Evolutionary conservation across 2,329 filamentous ascomycete species (phyloP), one percentile per base, ranked within the genome.

Genomic region (Colletotrichum neosansevieriae): DNA sequence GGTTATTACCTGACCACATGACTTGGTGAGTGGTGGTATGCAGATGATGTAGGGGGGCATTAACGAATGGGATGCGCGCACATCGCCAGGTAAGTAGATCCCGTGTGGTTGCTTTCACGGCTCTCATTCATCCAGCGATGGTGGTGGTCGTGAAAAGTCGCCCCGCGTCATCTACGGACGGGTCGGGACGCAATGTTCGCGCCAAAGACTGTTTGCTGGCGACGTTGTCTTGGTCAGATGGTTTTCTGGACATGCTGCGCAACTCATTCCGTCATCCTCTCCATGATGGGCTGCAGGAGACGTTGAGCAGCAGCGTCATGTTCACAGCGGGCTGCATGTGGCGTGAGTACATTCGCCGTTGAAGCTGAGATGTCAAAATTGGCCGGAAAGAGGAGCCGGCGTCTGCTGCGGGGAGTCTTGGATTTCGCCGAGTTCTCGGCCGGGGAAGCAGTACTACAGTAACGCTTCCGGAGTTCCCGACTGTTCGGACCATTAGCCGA

Each of bases 351-450:
- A 51, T 32, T 15, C 17, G 24, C n/a, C 21, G 49, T 45, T n/a
- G 17, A 50, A 29, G n/a, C 24, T 29, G n/a, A 29, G n/a, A 34
- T 24, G 12, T 57, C 15, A 56, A 24, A 69, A 54, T 57, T 40
- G 56, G 61, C 61, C 49, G 66, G 66, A 56, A 60, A 50, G 61
- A 56, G 34, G 49, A 53, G 66, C 66, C 66, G 66, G 50, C 34
- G 44, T 44, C 12, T 42, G 54, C 42, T 60, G 66, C 32, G 29
- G 24, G 38, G 19, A 58, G 50, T 21, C 13, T 50, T 49, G 42
- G 60, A 44, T 66, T 56, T 54, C 61, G 56, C 66, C 61, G 66
- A 69, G 19, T 60, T 66, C 61, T 60, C 21, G 66, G 36, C 66
- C 66, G 66, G 66, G 66, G 61, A 66, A 69, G 17, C 38, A 40